phyloP scores from a whole-genome alignment of 257 asterid genomes.

The Solanum ahanhuiri region DNA sequence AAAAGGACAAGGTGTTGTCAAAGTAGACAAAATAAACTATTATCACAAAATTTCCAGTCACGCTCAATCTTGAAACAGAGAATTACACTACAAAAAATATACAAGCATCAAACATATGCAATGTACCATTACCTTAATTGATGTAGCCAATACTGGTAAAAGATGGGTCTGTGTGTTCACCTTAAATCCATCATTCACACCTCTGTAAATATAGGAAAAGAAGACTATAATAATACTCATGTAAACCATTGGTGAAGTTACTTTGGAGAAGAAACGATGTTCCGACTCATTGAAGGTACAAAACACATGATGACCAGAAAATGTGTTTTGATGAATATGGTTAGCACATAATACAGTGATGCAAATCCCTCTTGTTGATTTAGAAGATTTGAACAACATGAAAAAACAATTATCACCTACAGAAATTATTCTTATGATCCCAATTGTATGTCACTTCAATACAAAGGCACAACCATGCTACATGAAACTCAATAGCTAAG shows the following conservation, averaged over 20 bases:
- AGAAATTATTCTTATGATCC: neutral
- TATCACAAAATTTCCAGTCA: neutral
- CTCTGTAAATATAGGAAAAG: conserved; percentile 39
- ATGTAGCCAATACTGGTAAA: conserved; percentile 84
- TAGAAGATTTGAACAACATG: neutral
- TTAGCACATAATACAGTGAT: neutral
- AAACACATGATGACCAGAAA: neutral
- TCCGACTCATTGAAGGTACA: neutral
- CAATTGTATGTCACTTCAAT: neutral
- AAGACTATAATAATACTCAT: neutral
- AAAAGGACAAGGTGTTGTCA: neutral
- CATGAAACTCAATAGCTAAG: neutral
- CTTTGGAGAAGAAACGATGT: neutral
- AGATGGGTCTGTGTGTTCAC: conserved; percentile 75
- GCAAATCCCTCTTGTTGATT: neutral
- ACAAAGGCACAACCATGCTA: neutral
- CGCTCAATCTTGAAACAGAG: neutral
- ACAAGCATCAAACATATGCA: neutral
- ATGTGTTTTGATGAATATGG: neutral
- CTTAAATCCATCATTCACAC: conserved; percentile 84
- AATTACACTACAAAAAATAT: neutral
- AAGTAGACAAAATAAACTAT: neutral
- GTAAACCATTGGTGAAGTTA: neutral
- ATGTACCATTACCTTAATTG: conserved; percentile 54
- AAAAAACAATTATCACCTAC: neutral